Base-by-base conservation (phyloP, 257 asterid species). In the Eucommia ulmoides region DNA sequence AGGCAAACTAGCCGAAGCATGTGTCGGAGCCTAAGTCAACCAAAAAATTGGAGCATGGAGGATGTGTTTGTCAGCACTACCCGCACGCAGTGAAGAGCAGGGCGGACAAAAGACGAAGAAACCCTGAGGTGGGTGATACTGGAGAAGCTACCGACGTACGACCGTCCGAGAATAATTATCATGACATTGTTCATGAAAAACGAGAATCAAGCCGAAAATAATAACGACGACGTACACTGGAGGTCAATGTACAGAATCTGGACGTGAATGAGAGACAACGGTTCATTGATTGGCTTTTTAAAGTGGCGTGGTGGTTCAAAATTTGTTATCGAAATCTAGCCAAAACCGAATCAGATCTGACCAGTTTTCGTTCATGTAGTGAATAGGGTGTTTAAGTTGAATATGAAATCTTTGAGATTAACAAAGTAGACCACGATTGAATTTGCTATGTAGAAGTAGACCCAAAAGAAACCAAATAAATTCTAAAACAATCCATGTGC, bases 181-280 rank as follows among this genome's bases (percentile, higher is more conserved):
- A 29, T 29, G 38, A 29, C 38, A 29, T 29, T 12, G 12, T 29
- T 29, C 38, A 29, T 29, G 38, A 12, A 29, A 12, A 7, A 29
- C 8, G 38, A 12, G 38, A 29, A 29, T 29, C 7, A 5, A 5
- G 38, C 7, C 12, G 38, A 29, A 5, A 12, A 7, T 12, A 7
- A 29, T 29, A 12, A 7, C 12, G 38, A 7, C 7, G 38, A 29
- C 38, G 38, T 12, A 5, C 64, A 20, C 91, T 17, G 58, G 92
- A 81, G 29, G 70, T 77, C 16, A 86, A 81, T 35, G 86, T 74
- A 7, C 52, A 79, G 24, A 72, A 77, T 29, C 63, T 81, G 20
- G 81, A 70, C 54, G 24, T 56, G 54, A 63, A 58, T 50, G 75
- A 72, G 1, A 50, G 62, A 22, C 81, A 71, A 46, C 66, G 72